Conservation (phyloP, 805 yeast species). For the Henningerozyma blattae region DNA sequence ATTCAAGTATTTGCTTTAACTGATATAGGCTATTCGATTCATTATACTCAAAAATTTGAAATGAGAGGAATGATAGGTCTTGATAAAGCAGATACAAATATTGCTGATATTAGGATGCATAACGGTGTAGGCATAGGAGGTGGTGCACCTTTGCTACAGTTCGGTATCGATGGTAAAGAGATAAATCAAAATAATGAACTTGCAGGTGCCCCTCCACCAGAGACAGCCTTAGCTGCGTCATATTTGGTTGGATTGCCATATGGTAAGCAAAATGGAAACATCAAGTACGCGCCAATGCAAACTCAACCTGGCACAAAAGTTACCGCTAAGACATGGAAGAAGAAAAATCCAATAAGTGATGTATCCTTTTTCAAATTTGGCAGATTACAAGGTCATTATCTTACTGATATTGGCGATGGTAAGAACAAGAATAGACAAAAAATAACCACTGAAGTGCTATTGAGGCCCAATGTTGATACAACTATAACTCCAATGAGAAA, state of each 20-base stretch:
- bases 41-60: conserved; percentile 53
- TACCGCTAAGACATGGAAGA: conserved; percentile 52
- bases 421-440: too few relatives aligned
- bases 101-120: conserved; percentile 9
- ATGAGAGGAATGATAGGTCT: conserved; percentile 68
- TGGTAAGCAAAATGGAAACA: conserved; percentile 58
- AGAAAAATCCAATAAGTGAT: conserved; percentile 54
- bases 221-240: conserved; percentile 6
- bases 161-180: background rate
- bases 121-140: background rate
- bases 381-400: too few relatives aligned
- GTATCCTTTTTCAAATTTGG: conserved; percentile 34
- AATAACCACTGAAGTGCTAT: background rate
- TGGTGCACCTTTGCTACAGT: background rate
- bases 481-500: conserved; percentile 82
- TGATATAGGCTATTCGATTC: conserved; percentile 40
- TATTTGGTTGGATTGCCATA: conserved; percentile 39
- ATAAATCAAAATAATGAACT: background rate
- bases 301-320: conserved; percentile 64
- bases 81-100: conserved; percentile 22
- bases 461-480: conserved; percentile 34
- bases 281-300: conserved; percentile 88
- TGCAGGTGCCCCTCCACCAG: conserved; percentile 28
- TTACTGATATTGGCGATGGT: too few relatives aligned
- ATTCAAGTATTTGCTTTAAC: conserved; percentile 50